Evolutionary conservation across 768 basidiomycete genomes (phyloP), one percentile per base, ranked within the genome.

Genomic region (Amanita jacksonii): DNA sequence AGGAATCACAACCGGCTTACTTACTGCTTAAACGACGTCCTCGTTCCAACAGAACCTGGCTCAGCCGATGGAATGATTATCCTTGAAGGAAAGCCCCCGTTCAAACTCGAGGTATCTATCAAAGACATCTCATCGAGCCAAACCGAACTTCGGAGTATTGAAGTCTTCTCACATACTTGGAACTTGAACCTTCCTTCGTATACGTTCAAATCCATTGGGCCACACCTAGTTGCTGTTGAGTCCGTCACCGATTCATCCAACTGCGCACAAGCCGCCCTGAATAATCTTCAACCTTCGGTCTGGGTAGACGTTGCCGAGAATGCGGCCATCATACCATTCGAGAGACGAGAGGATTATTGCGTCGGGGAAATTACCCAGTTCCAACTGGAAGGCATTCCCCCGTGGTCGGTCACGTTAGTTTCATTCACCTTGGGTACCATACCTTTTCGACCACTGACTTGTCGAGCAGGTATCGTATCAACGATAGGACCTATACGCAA

Each of bases 261-360:
- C 24, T 98, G 96, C 62, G 81, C 80, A 40, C 82, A 89, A 45
- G 74, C 78, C 10, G 66, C 73, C 27, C 67, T 83, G 10, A 77
- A 86, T 48, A 77, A 78, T 2, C 58, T 74, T 27, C 63, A 63
- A 24, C 71, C 75, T 42, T 76, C 77, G 13, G 72, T 87, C 30
- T 85, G 83, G 82, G 75, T 92, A 9, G 90, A 97, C 52, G 91
- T 98, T n/a, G 88, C 91, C 2, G 96, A 99, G 62, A 89, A 89
- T 1, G 96, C 96, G 7, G 79, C 88, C 9, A 91, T 99, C 43
- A 73, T 90, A 36, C 84, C 94, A 4, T 77, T 91, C 52, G 84
- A 85, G 53, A 68, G 81, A 45, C 72, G 78, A 45, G 71, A 71
- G 52, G 82, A 98, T 55, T 81, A 85, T 49, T 99, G 96, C 62